A percentile compares a stretch with the other conserved stretches of the same genome.
Conservation (phyloP, 164 flowering plant genomes). For the Paratinospora sagittata region DNA sequence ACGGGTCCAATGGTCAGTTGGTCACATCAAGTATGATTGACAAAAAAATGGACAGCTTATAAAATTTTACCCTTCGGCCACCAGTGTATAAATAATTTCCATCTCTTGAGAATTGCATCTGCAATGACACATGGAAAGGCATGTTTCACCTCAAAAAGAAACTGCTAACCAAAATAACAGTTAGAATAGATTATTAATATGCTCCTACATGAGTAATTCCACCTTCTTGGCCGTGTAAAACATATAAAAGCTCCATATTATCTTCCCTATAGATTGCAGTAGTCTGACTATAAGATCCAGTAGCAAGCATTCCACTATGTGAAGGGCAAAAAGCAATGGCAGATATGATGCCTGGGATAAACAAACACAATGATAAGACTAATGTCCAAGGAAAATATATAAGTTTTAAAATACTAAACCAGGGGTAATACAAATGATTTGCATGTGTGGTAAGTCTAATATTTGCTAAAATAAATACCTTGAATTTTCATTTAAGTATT, state of each 20-base stretch:
- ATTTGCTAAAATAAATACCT: too few relatives aligned
- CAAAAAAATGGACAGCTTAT: not conserved
- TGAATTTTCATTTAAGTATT: too few relatives aligned
- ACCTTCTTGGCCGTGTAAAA: conserved; percentile 96
- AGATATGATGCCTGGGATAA: conserved; percentile 68
- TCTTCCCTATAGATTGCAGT: conserved; percentile 82
- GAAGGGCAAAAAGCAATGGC: conserved; percentile 74
- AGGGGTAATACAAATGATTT: too few relatives aligned
- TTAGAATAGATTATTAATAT: not conserved
- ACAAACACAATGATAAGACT: not conserved
- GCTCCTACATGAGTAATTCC: conserved; percentile 88
- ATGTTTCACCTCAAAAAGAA: not conserved
- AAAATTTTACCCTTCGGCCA: conserved; percentile 68
- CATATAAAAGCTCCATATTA: conserved; percentile 82
- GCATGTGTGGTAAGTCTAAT: too few relatives aligned
- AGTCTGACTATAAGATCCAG: conserved; percentile 84
- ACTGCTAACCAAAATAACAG: not conserved
- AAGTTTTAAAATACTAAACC: not conserved
- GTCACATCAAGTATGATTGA: too few relatives aligned
- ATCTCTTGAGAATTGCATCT: conserved; percentile 92
- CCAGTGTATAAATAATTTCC: conserved; percentile 90
- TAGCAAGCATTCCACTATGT: conserved; percentile 73
- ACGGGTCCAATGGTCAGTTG: too few relatives aligned
- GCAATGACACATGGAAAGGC: conserved; percentile 14
- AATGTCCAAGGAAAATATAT: not conserved